Percentiles rank a stretch among this genome's conserved stretches.
phyloP scores from a whole-genome alignment of 1,284 basidiomycete genomes.

The Schizopora paradoxa region DNA sequence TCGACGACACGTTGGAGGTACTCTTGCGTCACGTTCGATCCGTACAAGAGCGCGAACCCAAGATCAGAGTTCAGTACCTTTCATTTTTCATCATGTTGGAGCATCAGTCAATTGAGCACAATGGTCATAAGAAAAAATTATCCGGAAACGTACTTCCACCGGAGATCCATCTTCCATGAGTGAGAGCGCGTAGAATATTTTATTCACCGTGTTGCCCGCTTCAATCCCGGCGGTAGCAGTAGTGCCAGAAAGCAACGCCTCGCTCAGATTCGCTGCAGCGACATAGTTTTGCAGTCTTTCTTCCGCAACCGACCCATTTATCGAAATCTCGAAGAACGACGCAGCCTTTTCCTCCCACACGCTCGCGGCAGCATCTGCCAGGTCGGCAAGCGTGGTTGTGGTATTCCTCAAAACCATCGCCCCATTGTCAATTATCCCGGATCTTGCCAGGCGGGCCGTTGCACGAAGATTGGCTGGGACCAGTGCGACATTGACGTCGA shows the following conservation, averaged over 20 bases:
- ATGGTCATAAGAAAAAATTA: neutral
- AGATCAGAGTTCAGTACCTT: constrained; percentile 36
- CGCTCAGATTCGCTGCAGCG: constrained; percentile 31
- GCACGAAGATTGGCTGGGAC: constrained; percentile 44
- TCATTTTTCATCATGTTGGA: no score
- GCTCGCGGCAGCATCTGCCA: constrained; percentile 28
- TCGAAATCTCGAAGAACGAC: constrained; percentile 37
- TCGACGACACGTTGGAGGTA: constrained; percentile 33
- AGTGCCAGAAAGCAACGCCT: constrained; percentile 26
- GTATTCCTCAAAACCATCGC: constrained; percentile 1
- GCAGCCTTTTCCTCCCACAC: constrained; percentile 39
- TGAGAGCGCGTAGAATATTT: constrained; percentile 32
- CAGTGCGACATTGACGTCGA: constrained; percentile 44
- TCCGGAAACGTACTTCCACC: constrained; percentile 25
- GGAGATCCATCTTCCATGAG: constrained; percentile 28
- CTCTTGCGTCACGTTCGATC: constrained; percentile 28
- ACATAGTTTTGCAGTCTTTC: constrained; percentile 37
- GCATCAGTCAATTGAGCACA: neutral
- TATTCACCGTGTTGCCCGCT: constrained; percentile 5
- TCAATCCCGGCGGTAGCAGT: neutral
- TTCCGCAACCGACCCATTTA: constrained; percentile 29
- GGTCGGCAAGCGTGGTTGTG: constrained; percentile 25
- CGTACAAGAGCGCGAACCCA: constrained; percentile 36
- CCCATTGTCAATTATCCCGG: constrained; percentile 26
- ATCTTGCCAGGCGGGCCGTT: constrained; percentile 32